Percentiles rank a stretch among this genome's conserved stretches.
Evolutionary conservation across 164 flowering plant species (phyloP).

Genomic region (Malania oleifera): DNA sequence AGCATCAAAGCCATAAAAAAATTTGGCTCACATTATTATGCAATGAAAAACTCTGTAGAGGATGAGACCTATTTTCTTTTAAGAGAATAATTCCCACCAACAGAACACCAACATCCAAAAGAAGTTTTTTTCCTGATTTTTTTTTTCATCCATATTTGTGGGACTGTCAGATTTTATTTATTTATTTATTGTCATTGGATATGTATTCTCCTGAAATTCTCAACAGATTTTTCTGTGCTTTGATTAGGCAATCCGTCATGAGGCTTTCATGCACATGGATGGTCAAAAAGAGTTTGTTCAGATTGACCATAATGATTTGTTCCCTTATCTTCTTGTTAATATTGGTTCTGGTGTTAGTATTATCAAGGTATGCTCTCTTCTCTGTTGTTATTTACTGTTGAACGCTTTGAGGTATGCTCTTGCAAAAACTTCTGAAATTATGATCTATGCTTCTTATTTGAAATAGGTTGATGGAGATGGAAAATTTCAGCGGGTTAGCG

Average conservation of each 20-base stretch:
- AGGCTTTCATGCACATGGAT: slow-evolving; percentile 98
- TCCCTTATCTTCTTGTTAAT: slow-evolving; percentile 94
- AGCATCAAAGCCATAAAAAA: no score
- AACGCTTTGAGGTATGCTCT: not conserved
- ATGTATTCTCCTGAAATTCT: not conserved
- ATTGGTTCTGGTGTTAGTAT: slow-evolving; percentile 98
- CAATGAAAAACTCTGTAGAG: no score
- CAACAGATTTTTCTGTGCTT: slow-evolving; percentile 6
- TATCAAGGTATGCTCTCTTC: slow-evolving; percentile 64
- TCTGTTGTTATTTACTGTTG: not conserved
- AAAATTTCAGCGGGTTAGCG: slow-evolving; percentile 88
- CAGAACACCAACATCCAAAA: no score
- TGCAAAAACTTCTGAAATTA: not conserved
- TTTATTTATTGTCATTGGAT: no score
- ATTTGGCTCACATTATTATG: no score
- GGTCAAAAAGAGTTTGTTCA: slow-evolving; percentile 97
- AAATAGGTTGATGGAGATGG: slow-evolving; percentile 95
- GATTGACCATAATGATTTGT: slow-evolving; percentile 85
- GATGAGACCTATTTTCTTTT: no score
- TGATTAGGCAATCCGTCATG: slow-evolving; percentile 90
- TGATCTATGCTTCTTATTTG: slow-evolving; percentile 11
- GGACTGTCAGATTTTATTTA: no score
- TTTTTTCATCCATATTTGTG: no score
- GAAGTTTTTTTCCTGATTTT: no score
- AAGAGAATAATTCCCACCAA: no score